These are phyloP conservation scores for Citrus australasica DNA, from an alignment of 345 rosid genomes.

Conservation along the genomic window DNA sequence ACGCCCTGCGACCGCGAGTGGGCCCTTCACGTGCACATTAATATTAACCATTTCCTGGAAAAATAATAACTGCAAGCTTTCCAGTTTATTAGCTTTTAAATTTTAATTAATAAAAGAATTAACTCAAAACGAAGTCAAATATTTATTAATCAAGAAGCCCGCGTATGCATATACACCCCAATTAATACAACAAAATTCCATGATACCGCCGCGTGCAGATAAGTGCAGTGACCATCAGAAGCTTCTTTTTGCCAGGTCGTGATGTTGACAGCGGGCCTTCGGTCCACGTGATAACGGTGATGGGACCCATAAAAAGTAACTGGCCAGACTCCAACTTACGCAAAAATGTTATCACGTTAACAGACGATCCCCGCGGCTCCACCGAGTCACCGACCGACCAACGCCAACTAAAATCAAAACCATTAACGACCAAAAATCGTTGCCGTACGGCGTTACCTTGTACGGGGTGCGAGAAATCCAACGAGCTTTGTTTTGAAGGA, in stretches of 20 bases:
- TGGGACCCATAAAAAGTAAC: conserved; percentile 5
- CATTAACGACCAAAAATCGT: not conserved
- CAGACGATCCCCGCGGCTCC: not conserved
- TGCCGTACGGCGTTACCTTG: not conserved
- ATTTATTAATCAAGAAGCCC: not conserved
- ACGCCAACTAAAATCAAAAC: not conserved
- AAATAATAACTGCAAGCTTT: too few species aligned
- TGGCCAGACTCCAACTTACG: not conserved
- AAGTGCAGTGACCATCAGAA: not conserved
- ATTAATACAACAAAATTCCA: not conserved
- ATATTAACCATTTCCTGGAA: too few species aligned
- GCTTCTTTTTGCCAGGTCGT: not conserved
- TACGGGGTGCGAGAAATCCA: not conserved
- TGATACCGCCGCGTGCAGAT: not conserved
- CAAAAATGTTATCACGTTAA: not conserved
- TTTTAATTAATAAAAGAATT: too few species aligned
- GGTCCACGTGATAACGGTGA: not conserved
- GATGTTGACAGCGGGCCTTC: not conserved
- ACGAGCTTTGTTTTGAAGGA: not conserved
- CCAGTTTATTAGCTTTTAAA: too few species aligned
- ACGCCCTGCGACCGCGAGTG: not conserved
- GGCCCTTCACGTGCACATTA: not conserved
- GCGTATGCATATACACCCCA: accelerated
- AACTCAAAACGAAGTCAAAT: not conserved
- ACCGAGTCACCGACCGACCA: not conserved